Conservation (phyloP, 1,284 basidiomycete genomes). For the Pascua guehoae region DNA sequence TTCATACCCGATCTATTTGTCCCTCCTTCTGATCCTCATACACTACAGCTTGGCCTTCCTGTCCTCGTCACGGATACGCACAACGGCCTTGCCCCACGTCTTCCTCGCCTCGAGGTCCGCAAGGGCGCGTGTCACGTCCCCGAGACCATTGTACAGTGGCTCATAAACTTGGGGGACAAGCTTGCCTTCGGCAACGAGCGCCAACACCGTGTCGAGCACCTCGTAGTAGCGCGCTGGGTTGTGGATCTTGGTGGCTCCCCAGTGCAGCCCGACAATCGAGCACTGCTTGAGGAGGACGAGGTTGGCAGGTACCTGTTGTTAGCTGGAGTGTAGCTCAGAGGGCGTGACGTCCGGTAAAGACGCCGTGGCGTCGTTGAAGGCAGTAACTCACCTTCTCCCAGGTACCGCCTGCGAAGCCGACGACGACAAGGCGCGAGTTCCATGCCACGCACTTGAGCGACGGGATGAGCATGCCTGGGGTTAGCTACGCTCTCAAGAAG, state of each 20-base stretch:
- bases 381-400: constrained; percentile 71
- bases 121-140: constrained; percentile 56
- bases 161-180: constrained; percentile 71
- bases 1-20: no score
- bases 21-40: background rate
- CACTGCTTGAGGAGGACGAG: constrained; percentile 83
- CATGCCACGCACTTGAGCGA: constrained; percentile 83
- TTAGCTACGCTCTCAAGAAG: background rate
- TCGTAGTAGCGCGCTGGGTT: constrained; percentile 62
- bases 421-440: constrained; percentile 84
- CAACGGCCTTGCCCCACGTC: constrained; percentile 88
- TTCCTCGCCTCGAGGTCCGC: constrained; percentile 62
- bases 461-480: constrained; percentile 20
- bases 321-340: constrained; percentile 49
- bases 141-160: constrained; percentile 67
- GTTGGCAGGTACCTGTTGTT: constrained; percentile 60
- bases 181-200: constrained; percentile 64
- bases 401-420: constrained; percentile 81
- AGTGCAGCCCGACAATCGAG: constrained; percentile 74
- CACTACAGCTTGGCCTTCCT: constrained; percentile 9
- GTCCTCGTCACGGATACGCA: constrained; percentile 58
- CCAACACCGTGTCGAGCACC: constrained; percentile 72
- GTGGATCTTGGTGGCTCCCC: constrained; percentile 76
- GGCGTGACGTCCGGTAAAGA: background rate
- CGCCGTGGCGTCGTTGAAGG: background rate